Conservation (phyloP, 116 monocot species). For the Thalassia testudinum region DNA sequence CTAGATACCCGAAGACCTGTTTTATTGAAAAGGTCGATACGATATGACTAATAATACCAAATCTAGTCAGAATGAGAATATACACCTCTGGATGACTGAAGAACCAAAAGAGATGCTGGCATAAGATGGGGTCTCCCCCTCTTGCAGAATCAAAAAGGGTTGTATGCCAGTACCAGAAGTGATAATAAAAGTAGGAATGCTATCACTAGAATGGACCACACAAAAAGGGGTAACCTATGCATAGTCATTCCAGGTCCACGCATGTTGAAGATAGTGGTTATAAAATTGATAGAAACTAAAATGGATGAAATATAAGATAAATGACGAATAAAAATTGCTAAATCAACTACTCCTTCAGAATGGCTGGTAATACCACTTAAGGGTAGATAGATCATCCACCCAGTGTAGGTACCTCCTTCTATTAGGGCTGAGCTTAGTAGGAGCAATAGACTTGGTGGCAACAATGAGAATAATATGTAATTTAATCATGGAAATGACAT, state of each 20-base stretch:
- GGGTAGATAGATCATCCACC: conserved; percentile 7
- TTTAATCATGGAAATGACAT: conserved; percentile 15
- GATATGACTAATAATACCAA: conserved; percentile 2
- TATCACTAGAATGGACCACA: no score
- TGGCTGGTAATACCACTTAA: conserved; percentile 11
- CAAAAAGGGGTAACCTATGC: no score
- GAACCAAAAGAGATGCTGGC: no score
- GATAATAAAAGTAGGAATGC: no score
- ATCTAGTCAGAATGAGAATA: conserved; percentile 2
- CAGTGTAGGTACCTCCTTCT: neutral
- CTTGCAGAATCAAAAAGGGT: no score
- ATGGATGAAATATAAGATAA: neutral
- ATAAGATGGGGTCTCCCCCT: no score
- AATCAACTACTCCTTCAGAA: conserved; percentile 5
- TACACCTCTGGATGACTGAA: conserved; percentile 4
- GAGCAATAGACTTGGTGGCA: conserved; percentile 7
- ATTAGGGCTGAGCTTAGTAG: conserved; percentile 6
- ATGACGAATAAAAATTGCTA: neutral
- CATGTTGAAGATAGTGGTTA: neutral
- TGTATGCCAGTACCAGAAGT: no score
- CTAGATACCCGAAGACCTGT: conserved; percentile 6
- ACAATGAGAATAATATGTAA: conserved; percentile 12
- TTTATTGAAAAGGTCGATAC: neutral
- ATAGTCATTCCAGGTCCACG: neutral
- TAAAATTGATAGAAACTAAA: neutral